These are phyloP conservation scores for Waltiozyma sp. DNA, from an alignment of 1,139 yeast species.

Conservation along the genomic window DNA sequence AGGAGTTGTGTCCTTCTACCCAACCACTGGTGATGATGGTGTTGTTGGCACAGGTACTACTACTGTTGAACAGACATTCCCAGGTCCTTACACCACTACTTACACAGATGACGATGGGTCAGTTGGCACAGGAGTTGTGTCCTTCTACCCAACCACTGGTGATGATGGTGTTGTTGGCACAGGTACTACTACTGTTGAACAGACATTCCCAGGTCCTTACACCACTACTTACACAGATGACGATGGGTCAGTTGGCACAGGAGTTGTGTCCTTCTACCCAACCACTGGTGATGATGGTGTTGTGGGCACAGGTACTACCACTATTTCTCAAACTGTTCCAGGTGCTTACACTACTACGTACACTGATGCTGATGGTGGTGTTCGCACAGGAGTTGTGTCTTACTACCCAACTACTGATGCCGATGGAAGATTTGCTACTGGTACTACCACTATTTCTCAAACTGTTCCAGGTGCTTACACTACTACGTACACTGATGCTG, in stretches of 20 bases:
- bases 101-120: constrained; percentile 3
- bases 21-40: constrained; percentile 2
- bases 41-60: constrained; percentile 1
- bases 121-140: constrained; percentile 3
- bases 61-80: not conserved
- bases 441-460: constrained; percentile 1
- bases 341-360: constrained; percentile 5
- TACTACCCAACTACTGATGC: constrained; percentile 3
- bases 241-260: constrained; percentile 3
- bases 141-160: constrained; percentile 3
- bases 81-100: constrained; percentile 5
- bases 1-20: constrained; percentile 4
- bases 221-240: constrained; percentile 3
- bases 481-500: constrained; percentile 3
- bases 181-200: constrained; percentile 3
- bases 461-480: constrained; percentile 4
- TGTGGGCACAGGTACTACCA: constrained; percentile 2
- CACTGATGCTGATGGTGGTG: constrained; percentile 2
- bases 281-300: constrained; percentile 1
- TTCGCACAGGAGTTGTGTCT: constrained; percentile 4
- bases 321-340: not conserved
- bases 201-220: constrained; percentile 4
- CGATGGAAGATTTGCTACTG: constrained; percentile 2
- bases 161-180: constrained; percentile 1
- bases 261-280: constrained; percentile 3